Evolutionary conservation across 2,329 filamentous ascomycete species (phyloP).

Genomic region (Colletotrichum echinochloae): DNA sequence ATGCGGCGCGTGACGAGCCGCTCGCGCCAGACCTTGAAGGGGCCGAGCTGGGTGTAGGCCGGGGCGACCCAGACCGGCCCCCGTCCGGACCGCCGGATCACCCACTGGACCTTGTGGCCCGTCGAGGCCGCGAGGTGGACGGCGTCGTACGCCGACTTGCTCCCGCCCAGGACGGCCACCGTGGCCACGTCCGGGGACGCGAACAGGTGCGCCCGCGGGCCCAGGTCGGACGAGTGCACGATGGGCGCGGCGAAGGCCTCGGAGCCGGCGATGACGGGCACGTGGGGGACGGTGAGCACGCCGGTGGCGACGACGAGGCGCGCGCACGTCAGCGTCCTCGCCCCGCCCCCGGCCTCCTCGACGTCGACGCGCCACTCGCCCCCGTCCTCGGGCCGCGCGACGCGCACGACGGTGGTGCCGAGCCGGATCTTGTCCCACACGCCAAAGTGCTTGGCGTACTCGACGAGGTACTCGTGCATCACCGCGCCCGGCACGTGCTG

Average conservation of each 20-base stretch:
- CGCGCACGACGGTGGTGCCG: conserved; percentile 61
- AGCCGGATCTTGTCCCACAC: conserved; percentile 62
- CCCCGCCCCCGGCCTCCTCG: conserved; percentile 6
- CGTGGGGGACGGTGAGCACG: conserved; percentile 66
- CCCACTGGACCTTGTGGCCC: conserved; percentile 66
- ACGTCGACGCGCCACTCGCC: conserved; percentile 50
- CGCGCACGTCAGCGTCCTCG: conserved; percentile 45
- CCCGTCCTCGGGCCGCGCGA: conserved; percentile 52
- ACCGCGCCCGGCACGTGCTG: conserved; percentile 68
- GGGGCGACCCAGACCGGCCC: conserved; percentile 65
- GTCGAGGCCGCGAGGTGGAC: conserved; percentile 67
- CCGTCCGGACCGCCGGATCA: conserved; percentile 69
- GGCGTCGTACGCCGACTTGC: conserved; percentile 73
- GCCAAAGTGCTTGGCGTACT: conserved; percentile 65
- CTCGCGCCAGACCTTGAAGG: conserved; percentile 63
- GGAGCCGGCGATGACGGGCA: conserved; percentile 63
- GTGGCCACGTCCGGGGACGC: conserved; percentile 50
- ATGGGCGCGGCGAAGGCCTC: conserved; percentile 63
- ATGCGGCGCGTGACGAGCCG: conserved; percentile 60
- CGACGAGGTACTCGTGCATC: conserved; percentile 67
- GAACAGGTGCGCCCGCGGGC: conserved; percentile 46
- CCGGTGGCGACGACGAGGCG: conserved; percentile 74
- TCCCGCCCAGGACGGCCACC: conserved; percentile 68
- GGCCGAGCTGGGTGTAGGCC: conserved; percentile 61
- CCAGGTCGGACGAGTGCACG: conserved; percentile 70